Evolutionary conservation across 495 filamentous ascomycete species (phyloP).

Genomic region (Venustampulla echinocandica): DNA sequence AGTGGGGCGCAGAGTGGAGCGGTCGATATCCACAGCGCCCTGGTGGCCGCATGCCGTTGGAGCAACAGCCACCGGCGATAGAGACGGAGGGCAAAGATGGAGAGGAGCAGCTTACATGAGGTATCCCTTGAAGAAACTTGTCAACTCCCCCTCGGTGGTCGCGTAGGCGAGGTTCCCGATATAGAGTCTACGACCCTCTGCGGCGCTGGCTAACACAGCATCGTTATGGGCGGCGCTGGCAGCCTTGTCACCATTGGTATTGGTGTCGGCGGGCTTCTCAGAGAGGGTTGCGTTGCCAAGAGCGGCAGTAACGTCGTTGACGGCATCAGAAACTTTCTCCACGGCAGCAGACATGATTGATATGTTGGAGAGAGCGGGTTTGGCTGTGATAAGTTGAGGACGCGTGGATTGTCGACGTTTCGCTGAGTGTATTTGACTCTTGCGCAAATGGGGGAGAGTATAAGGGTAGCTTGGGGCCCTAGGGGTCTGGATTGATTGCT

Average conservation of each 20-base stretch:
- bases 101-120: conserved; percentile 69
- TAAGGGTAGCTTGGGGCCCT: conserved; percentile 90
- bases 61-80: not conserved
- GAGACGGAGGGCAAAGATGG: not conserved
- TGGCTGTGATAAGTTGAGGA: conserved; percentile 22
- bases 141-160: conserved; percentile 99
- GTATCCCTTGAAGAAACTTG: conserved; percentile 97
- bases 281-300: conserved; percentile 63
- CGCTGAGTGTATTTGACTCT: conserved; percentile 44
- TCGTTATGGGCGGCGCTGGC: conserved; percentile 61
- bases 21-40: too few species aligned
- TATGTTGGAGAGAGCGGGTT: conserved; percentile 27
- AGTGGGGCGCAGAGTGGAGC: too few species aligned
- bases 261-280: conserved; percentile 41
- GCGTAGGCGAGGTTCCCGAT: conserved; percentile 99
- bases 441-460: conserved; percentile 45
- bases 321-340: conserved; percentile 54
- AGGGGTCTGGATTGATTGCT: conserved; percentile 40
- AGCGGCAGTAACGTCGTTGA: conserved; percentile 80
- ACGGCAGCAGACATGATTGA: conserved; percentile 52
- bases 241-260: conserved; percentile 15
- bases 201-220: conserved; percentile 90
- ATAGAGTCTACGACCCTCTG: conserved; percentile 97
- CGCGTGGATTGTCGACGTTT: conserved; percentile 31
- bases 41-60: not conserved